These are phyloP conservation scores for Blastocladiella britannica DNA, from an alignment of 192 early-diverging fungal species.

Conservation along the genomic window DNA sequence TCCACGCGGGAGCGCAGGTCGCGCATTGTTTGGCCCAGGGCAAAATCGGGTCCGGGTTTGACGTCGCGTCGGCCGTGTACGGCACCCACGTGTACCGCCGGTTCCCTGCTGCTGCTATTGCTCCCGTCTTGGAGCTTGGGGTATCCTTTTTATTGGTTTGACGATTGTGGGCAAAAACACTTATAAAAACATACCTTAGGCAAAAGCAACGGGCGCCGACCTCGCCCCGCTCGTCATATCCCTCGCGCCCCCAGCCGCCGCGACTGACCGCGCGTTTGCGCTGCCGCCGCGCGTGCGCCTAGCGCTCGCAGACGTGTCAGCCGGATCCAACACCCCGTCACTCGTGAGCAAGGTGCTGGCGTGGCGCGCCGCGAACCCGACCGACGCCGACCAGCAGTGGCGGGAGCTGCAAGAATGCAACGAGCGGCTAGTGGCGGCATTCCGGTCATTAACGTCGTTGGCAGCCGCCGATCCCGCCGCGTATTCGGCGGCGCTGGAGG, in stretches of 20 bases:
- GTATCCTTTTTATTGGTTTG: neutral
- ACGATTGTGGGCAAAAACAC: too few relatives aligned
- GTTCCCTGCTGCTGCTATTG: constrained; percentile 50
- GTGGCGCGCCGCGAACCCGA: constrained; percentile 54
- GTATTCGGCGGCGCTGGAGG: constrained; percentile 17
- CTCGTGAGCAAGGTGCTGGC: constrained; percentile 66
- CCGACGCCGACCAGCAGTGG: constrained; percentile 41
- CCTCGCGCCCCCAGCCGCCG: constrained; percentile 26
- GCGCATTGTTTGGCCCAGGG: constrained; percentile 95
- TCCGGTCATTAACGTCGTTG: constrained; percentile 20
- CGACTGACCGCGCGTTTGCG: too few relatives aligned
- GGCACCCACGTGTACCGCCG: constrained; percentile 72
- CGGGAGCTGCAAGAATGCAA: constrained; percentile 35
- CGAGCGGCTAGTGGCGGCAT: constrained; percentile 23
- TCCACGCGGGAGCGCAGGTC: constrained; percentile 78
- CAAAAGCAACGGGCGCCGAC: neutral
- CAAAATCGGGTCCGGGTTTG: constrained; percentile 92
- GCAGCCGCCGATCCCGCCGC: constrained; percentile 8
- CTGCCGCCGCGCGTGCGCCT: constrained; percentile 55
- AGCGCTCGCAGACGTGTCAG: constrained; percentile 78
- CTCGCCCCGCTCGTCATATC: constrained; percentile 21
- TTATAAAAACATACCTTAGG: neutral
- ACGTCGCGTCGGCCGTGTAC: constrained; percentile 78
- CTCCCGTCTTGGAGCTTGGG: neutral
- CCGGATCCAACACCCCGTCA: constrained; percentile 81